phyloP scores from a whole-genome alignment of 768 basidiomycete species.

The Phlegmacium glaucopus region DNA sequence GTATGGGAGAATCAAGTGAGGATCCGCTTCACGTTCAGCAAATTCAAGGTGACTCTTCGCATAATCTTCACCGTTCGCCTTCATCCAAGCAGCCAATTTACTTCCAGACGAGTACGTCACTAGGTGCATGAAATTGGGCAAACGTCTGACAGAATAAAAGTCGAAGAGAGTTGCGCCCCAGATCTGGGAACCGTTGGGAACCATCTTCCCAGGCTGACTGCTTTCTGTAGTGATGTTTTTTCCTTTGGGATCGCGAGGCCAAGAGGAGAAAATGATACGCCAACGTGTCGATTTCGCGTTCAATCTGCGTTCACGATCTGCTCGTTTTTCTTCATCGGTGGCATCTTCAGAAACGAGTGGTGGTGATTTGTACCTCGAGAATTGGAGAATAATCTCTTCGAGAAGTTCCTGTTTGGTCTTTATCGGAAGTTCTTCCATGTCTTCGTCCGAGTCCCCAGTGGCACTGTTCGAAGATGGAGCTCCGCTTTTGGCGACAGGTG shows the following conservation, averaged over 20 bases:
- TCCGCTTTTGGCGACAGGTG: too few species aligned
- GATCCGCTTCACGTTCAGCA: slow-evolving; percentile 34
- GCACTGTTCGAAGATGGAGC: too few species aligned
- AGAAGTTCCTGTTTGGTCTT: not conserved
- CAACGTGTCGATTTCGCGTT: not conserved
- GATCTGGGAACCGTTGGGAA: slow-evolving; percentile 26
- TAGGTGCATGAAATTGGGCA: slow-evolving; percentile 13
- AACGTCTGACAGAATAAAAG: slow-evolving; percentile 31
- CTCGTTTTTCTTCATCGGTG: not conserved
- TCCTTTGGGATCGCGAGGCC: slow-evolving; percentile 32
- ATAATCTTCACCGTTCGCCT: slow-evolving; percentile 28
- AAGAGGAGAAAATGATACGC: slow-evolving; percentile 24
- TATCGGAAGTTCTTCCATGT: not conserved
- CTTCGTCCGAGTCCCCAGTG: too few species aligned
- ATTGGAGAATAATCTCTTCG: slow-evolving; percentile 1
- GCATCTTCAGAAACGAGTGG: too few species aligned
- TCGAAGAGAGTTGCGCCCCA: slow-evolving; percentile 45
- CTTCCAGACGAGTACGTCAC: slow-evolving; percentile 28
- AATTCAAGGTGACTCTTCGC: slow-evolving; percentile 30
- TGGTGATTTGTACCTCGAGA: too few species aligned
- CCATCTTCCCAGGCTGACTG: slow-evolving; percentile 24
- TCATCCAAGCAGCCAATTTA: slow-evolving; percentile 34
- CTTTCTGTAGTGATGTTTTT: slow-evolving; percentile 9
- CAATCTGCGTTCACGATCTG: not conserved
- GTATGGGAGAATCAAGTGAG: slow-evolving; percentile 24